Base-by-base conservation (phyloP, 208 protist genomes). In the Leptomonas seymouri region DNA sequence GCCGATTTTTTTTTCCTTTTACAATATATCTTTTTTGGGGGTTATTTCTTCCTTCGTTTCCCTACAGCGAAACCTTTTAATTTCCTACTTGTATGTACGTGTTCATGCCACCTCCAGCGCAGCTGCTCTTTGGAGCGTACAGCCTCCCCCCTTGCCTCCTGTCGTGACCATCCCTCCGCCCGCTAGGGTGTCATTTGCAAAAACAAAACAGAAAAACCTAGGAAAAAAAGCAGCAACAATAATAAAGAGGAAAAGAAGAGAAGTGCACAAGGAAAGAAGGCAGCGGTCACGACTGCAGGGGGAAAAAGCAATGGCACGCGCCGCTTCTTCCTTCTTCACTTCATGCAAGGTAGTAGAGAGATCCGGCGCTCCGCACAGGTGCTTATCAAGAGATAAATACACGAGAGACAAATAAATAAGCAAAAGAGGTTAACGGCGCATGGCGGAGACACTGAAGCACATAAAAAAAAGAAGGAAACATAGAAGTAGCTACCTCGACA, bases 31-130 rank as follows among this genome's bases (percentile, higher is more conserved):
- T 66, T 50, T 57, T 67, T 36, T 69, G 20, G 39, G 30, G 36
- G 27, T 66, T 46, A 46, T 50, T 65, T 61, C 56, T 48, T 72
- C 46, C 44, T 61, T 58, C 16, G 49, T 59, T 65, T 73, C 51
- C 51, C 53, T 69, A 69, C 53, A 69, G 51, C 61, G 46, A 67
- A n/a, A 67, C 61, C 61, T 67, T 67, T 67, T 69, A 41, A 30
- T 60, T 15, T 51, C 34, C 41, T 31, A 60, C n/a, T 72, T 67
- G 34, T 51, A 55, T 18, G 2, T 39, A 9, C 34, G 34, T 39
- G 34, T 3, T 16, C 30, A 30, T 44, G 7, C 41, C 8, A n/a
- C 4, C 20, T 28, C 50, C 4, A 1, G 12, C 50, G 2, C 27
- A 36, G 31, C 50, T 56, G 31, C 14, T 27, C 8, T 34, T 16